Base-by-base conservation (phyloP, 2,329 filamentous ascomycete genomes). In the Fonsecaea nubica region DNA sequence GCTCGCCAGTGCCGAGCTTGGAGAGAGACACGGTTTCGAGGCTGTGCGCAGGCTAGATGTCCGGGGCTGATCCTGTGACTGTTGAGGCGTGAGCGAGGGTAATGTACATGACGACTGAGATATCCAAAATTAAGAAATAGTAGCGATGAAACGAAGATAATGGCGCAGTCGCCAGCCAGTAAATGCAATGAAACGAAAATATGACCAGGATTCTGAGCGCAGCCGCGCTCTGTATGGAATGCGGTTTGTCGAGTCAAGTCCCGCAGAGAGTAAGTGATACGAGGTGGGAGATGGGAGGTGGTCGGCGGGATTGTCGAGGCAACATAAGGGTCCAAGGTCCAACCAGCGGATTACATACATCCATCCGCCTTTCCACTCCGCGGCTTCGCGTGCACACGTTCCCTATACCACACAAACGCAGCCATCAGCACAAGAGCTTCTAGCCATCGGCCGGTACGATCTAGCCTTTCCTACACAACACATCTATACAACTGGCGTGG, bases 121-220 rank as follows among this genome's bases (percentile, higher is more conserved):
- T 69, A 69, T 69, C 67, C 67, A 69, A 69, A 69, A 69, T 53
- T 33, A 42, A 62, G 42, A 50, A 59, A 38, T 32, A 60, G 30
- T 60, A 62, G 40, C 45, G 30, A 12, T 25, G 25, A 25, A 68
- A 61, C 45, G 66, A 73, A 25, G 72, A 74, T 65, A 38, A 60
- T 65, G 59, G 56, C 50, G 65, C 38, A 36, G 52, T 58, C 21
- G 54, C 56, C 65, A 55, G 45, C 56, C 36, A 56, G 13, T 15
- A 52, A 13, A 42, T 21, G 52, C 38, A 42, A 50, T 48, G 32
- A 36, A 53, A 50, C 76, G 72, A 13, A 53, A 25, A 32, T 13
- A 18, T 12, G 45, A 79, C 75, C 63, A 33, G 57, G 50, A 33
- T 38, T 54, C 40, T 53, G 33, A 52, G 52, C 25, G 50, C 60